Base-by-base conservation (phyloP, 257 asterid genomes). In the Knoxia roxburghii region DNA sequence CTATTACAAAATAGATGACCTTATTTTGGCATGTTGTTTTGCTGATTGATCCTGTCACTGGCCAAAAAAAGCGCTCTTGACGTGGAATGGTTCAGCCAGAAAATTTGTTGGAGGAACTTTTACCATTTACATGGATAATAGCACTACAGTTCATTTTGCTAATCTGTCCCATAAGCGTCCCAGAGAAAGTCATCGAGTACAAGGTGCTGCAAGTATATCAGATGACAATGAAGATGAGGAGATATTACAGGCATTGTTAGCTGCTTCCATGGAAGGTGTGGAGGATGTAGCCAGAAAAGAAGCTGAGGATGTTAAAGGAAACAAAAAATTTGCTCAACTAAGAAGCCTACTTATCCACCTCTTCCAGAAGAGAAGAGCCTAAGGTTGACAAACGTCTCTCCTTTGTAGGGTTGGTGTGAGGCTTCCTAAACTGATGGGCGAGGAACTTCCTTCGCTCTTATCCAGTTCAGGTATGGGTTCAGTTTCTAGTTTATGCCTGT, bases 81-180 rank as follows among this genome's bases (percentile, higher is more conserved):
- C 83, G 80, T 68, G 98, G 98, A 71, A 94, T 94, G 99, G 81
- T 94, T 82, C 97, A 87, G 69, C 99, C 99, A 61, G 91, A 94
- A 70, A 86, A 63, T 72, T 76, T 94, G 80, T 79, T 94, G 45
- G 99, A 94, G 99, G 96, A 94, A 77, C 95, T 94, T 68, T 40
- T 94, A 45, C 89, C 83, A 17, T n/a, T n/a, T 94, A 85, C 80
- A 86, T 94, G 95, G 99, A 94, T 72, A 83, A 84, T 53, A 88
- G 85, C 84, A 97, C 99, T 56, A 81, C 95, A 39, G 95, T 87
- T 75, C 82, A 79, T 82, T 94, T 85, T 74, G 81, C 82, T 61
- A 83, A 71, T 72, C 75, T 77, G 46, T 85, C 95, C 69, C 86
- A 87, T 77, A 94, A 94, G 76, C 97, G 97, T 50, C 96, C 96